A percentile compares a stretch with the other conserved stretches of the same genome.
These are phyloP conservation scores for Fraxinus latifolia DNA, from an alignment of 305 asterid genomes.

Conservation along the genomic window DNA sequence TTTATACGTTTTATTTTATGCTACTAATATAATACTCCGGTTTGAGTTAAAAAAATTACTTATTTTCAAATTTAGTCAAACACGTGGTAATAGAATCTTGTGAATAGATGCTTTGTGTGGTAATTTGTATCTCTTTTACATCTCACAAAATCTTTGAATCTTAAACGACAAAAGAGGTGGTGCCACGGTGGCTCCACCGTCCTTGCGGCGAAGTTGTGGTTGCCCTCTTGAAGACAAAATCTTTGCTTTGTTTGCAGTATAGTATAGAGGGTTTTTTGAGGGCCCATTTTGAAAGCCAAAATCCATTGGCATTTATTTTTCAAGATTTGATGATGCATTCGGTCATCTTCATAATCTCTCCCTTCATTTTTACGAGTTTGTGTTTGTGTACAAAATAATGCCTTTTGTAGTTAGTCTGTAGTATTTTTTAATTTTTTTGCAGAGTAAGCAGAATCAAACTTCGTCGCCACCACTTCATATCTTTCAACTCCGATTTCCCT, in stretches of 20 bases:
- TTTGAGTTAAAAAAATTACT: no score
- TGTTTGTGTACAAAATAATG: neutral
- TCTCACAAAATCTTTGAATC: slow-evolving; percentile 26
- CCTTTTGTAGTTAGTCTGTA: neutral
- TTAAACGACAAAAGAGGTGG: slow-evolving; percentile 30
- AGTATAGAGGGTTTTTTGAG: slow-evolving; percentile 24
- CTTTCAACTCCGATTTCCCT: no score
- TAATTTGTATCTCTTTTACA: slow-evolving; percentile 14
- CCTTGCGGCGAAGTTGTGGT: slow-evolving; percentile 36
- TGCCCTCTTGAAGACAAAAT: slow-evolving; percentile 28
- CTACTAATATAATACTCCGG: no score
- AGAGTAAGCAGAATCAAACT: no score
- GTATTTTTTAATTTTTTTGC: no score
- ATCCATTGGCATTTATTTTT: slow-evolving; percentile 39
- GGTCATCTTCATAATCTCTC: neutral
- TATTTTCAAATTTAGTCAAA: no score
- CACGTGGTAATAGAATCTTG: slow-evolving; percentile 8
- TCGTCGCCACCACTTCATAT: no score
- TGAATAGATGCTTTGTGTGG: slow-evolving; percentile 18
- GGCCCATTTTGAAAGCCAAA: slow-evolving; percentile 44
- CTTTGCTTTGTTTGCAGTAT: slow-evolving; percentile 13
- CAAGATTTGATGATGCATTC: slow-evolving; percentile 33
- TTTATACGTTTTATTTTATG: no score
- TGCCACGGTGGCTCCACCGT: slow-evolving; percentile 49
- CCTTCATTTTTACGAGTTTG: neutral